Base-by-base conservation (phyloP, 371 early-diverging fungal species). In the Rhizopus stolonifer region DNA sequence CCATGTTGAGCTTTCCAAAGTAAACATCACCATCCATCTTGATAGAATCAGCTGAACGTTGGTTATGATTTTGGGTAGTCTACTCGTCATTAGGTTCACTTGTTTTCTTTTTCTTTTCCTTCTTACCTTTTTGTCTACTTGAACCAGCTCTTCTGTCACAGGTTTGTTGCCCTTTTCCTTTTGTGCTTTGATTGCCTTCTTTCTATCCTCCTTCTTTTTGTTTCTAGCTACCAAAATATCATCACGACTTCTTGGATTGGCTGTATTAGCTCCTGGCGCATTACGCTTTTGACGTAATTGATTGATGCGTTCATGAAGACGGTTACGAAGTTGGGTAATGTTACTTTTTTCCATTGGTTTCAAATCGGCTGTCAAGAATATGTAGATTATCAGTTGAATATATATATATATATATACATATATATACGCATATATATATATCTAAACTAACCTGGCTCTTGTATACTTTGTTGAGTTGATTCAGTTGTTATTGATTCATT, bases 201-300 rank as follows among this genome's bases (percentile, higher is more conserved):
- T 77, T 60, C 82, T 67, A 51, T 84, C 84, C 66, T 85, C 82
- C 72, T 90, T 89, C 68, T 85, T 81, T 74, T 87, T 85, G 61
- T 82, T 66, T 57, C 94, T 86, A 60, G 80, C 84, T 58, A 88
- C 83, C 49, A 93, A 65, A 44, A 92, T 81, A 13, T 88, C 89
- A 46, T 85, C 88, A 17, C 92, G 79, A 43, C 86, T 84, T 23
- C 76, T 79, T 7, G 85, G 82, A 43, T 75, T 79, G 10, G 67
- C 49, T 18, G 58, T 52, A 36, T 52, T 74, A 33, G 60, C 46
- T 21, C 65, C 60, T 22, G 70, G 70, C 17, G 79, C 85, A 54
- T 86, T 85, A 47, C 92, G 83, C 52, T 85, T 85, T 50, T 83
- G 65, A 38, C 89, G 85, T 55, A 89, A 60, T 42, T 73, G 70